Evolutionary conservation across 805 yeast genomes (phyloP), one percentile per base, ranked within the genome.

Genomic region (Vanderwaltozyma tropicalis): DNA sequence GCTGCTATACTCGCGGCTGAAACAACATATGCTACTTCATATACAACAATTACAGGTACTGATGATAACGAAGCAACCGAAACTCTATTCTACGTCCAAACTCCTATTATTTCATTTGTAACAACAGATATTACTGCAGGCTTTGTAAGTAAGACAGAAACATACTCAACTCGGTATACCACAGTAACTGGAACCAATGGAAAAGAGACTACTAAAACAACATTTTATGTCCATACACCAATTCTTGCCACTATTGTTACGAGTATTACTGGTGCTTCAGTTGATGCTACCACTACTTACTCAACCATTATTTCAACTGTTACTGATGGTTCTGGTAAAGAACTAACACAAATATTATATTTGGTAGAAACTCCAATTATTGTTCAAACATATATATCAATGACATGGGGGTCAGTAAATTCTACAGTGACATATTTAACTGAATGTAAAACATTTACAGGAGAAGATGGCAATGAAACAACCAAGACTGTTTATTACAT

Each of bases 31-130:
- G 8, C 28, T 11, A 26, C 28, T 11, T 8, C 7, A 10, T 11
- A 9, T n/a, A 26, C 28, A 8, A 26, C 28, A 9, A n/a, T 26
- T 9, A 26, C 28, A 8, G 28, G 14, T 34, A 13, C 38, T 6
- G 38, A 25, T 24, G 41, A 38, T 27, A 20, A 20, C 20, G 17
- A 13, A 19, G 21, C 29, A 4, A 28, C 20, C 6, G 36, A 35
- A 27, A 31, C 29, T 22, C 17, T 37, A 20, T 30, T 29, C 24
- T 39, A 20, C 17, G 42, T 39, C 17, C 34, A 31, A 5, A 35
- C 32, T 31, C 42, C 42, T 6, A 17, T n/a, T 13, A 17, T 22
- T 22, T 8, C 11, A 22, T 7, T 8, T 8, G 11, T 8, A 22
- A 8, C 25, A 11, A 22, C 25, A 7, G 11, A 11, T 7, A 8